Conservation (phyloP, 2,329 filamentous ascomycete species). For the Colletotrichum sublineola region DNA sequence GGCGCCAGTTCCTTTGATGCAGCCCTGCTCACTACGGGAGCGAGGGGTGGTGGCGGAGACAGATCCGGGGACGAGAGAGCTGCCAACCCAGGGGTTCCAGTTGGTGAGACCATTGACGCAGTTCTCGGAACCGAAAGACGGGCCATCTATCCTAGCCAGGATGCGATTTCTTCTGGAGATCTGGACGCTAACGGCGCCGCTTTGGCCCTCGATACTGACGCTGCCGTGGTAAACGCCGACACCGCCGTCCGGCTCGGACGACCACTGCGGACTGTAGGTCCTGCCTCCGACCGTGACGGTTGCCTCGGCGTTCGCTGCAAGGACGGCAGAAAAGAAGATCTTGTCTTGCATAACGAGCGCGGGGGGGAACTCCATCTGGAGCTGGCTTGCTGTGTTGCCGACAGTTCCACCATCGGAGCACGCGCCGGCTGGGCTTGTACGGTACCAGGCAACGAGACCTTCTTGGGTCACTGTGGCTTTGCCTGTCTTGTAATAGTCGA, state of each 20-base stretch:
- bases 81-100: too few species aligned
- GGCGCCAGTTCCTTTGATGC: too few species aligned
- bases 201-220: too few species aligned
- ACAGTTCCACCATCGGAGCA: constrained; percentile 49
- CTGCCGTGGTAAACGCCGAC: constrained; percentile 50
- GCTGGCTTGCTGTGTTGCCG: constrained; percentile 47
- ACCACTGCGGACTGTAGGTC: too few species aligned
- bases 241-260: constrained; percentile 2
- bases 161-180: too few species aligned
- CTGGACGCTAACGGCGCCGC: too few species aligned
- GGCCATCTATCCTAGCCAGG: too few species aligned
- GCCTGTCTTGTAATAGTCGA: constrained; percentile 61
- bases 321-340: constrained; percentile 46
- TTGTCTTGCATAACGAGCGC: constrained; percentile 33
- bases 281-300: constrained; percentile 45
- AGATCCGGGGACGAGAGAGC: too few species aligned
- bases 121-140: too few species aligned
- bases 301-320: constrained; percentile 42
- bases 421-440: constrained; percentile 43
- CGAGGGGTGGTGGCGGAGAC: too few species aligned
- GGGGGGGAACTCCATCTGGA: constrained; percentile 45
- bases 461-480: constrained; percentile 48
- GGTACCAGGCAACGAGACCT: constrained; percentile 50
- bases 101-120: too few species aligned
- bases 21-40: too few species aligned